Conservation (phyloP, 2,329 filamentous ascomycete genomes). For the Colletotrichum agaves region DNA sequence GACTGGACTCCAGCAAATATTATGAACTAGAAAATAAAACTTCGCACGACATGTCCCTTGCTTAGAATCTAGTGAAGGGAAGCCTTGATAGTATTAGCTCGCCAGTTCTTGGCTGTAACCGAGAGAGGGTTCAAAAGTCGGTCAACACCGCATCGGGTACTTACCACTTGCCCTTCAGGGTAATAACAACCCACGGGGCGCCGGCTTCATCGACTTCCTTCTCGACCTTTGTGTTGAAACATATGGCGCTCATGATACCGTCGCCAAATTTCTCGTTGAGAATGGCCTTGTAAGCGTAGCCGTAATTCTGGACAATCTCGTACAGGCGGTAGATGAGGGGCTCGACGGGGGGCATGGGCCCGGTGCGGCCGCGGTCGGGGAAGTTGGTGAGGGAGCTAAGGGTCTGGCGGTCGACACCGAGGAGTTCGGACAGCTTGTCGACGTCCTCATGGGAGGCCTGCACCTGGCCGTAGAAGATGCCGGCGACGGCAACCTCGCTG, state of each 20-base stretch:
- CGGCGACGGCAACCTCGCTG: conserved; percentile 85
- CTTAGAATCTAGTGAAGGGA: conserved; percentile 50
- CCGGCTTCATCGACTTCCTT: conserved; percentile 91
- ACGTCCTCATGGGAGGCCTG: conserved; percentile 76
- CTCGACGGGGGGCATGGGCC: conserved; percentile 86
- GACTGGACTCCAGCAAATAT: neutral
- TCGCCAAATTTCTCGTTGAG: conserved; percentile 95
- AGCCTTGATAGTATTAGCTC: conserved; percentile 43
- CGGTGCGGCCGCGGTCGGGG: conserved; percentile 81
- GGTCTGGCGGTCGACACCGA: conserved; percentile 66
- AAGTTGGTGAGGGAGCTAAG: conserved; percentile 77
- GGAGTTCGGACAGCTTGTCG: conserved; percentile 71
- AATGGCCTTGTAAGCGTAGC: conserved; percentile 94
- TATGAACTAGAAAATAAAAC: neutral
- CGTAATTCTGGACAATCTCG: conserved; percentile 97
- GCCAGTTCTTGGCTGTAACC: neutral
- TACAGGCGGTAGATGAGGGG: conserved; percentile 91
- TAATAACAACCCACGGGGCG: conserved; percentile 85
- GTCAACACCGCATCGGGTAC: neutral
- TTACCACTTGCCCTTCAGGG: conserved; percentile 84
- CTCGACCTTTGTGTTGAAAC: conserved; percentile 89
- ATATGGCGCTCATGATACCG: conserved; percentile 97
- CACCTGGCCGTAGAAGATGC: conserved; percentile 90
- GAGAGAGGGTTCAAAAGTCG: neutral
- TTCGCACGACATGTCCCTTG: neutral